phyloP scores from a whole-genome alignment of 345 rosid species.

The Aegle marmelos region DNA sequence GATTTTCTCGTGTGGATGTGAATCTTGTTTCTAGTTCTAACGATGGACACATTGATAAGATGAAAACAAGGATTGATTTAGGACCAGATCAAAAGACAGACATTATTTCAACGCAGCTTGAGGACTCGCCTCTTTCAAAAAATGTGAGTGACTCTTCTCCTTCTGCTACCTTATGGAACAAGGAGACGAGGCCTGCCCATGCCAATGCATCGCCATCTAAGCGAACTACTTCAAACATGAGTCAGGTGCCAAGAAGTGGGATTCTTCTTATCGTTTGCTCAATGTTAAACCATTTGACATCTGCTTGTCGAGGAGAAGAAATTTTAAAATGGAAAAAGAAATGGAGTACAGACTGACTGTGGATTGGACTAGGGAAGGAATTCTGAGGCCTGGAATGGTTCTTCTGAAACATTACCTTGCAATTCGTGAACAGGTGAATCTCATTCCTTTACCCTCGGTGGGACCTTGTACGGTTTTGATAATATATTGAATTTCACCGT shows the following conservation, averaged over 20 bases:
- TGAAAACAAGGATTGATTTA: conserved; percentile 19
- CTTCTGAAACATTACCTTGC: conserved; percentile 39
- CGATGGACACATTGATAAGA: not conserved
- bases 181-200: not conserved
- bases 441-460: not conserved
- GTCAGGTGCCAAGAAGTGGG: not conserved
- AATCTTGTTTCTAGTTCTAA: not conserved
- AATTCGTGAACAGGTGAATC: conserved; percentile 35
- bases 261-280: not conserved
- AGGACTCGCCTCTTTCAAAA: not conserved
- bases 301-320: conserved; percentile 15
- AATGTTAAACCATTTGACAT: conserved; percentile 31
- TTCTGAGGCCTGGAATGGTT: conserved; percentile 60
- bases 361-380: not conserved
- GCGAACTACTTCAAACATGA: not conserved
- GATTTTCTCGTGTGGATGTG: not conserved
- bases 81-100: not conserved
- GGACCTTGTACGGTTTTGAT: not conserved
- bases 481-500: not conserved
- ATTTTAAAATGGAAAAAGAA: not conserved
- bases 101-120: not conserved
- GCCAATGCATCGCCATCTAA: not conserved
- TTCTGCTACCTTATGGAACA: conserved; percentile 10
- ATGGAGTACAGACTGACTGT: not conserved
- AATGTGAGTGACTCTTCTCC: not conserved